These are phyloP conservation scores for Aspergillus unguis DNA, from an alignment of 2,329 filamentous ascomycete genomes.

Conservation along the genomic window DNA sequence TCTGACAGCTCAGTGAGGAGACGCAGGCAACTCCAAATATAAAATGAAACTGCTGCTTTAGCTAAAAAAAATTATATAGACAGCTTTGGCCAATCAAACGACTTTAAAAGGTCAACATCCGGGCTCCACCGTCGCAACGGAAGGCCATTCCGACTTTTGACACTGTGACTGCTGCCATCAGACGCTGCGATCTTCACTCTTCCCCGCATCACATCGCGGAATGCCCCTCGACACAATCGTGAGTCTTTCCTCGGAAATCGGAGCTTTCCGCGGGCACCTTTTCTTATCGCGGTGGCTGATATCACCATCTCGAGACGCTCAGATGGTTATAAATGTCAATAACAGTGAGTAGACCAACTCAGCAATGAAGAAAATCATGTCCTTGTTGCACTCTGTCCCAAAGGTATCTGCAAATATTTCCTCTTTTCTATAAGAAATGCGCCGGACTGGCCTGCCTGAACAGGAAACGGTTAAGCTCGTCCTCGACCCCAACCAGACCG, in stretches of 20 bases:
- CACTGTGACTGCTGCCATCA: not conserved
- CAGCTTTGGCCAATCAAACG: conserved; percentile 1
- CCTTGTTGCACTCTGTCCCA: no score
- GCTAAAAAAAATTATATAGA: conserved; percentile 4
- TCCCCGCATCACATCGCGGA: conserved; percentile 1
- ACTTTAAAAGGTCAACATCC: not conserved
- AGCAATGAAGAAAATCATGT: no score
- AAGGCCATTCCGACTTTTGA: conserved; percentile 2
- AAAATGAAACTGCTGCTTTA: not conserved
- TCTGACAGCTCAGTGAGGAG: conserved; percentile 6
- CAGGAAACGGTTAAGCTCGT: conserved; percentile 1
- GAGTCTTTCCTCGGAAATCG: not conserved
- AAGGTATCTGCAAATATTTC: not conserved
- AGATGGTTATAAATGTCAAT: no score
- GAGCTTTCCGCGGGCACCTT: conserved; percentile 2
- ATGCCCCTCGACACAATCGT: no score
- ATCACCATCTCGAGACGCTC: not conserved
- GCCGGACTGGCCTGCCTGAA: not conserved
- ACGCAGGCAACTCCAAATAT: conserved; percentile 1
- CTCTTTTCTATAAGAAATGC: conserved; percentile 2
- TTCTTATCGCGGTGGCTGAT: not conserved
- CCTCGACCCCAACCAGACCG: conserved; percentile 3
- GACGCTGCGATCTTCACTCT: not conserved
- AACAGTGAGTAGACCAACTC: no score
- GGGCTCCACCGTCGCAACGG: conserved; percentile 5